Base-by-base conservation (phyloP, 352 stramenopile species). In the Phytophthora crassamura region DNA sequence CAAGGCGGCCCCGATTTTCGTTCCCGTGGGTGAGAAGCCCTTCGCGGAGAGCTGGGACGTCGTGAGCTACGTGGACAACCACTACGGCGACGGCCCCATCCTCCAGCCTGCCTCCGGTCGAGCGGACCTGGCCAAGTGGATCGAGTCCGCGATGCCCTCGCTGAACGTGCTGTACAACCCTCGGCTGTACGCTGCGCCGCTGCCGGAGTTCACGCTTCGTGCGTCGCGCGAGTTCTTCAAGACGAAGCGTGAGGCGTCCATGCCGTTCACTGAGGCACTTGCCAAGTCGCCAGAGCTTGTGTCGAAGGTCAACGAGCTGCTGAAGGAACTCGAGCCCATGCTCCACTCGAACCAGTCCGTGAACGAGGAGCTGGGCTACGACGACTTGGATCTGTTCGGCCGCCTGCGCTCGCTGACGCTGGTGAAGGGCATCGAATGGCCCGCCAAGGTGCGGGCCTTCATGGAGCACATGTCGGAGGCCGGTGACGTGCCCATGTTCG, bases 1-100 rank as follows among this genome's bases (percentile, higher is more conserved):
- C 45, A 84, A 79, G 58, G 51, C 67, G 15, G 75, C 66, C 20
- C 78, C 78, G 3, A 87, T 84, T 54, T 69, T 87, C 46, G 61
- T 72, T 41, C 68, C 72, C 4, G 58, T 74, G 4, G 53, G 51
- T 7, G 69, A 67, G 16, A 72, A 74, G 16, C 64, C 74, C 18
- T 76, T 84, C 54, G 60, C 69, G 2, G 75, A 87, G 72, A 82
- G 72, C 53, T 76, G 82, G 59, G 78, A 82, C 43, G 80, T 86
- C 54, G 75, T 83, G 25, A 69, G 58, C 36, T 83, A 82, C 57
- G 72, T 86, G 34, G 72, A 84, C 56, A 58, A 64, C 33, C 52
- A 79, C 59, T 82, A 72, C 48, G 78, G 78, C 12, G 70, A 69
- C 30, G 39, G 62, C 3, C 60, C 66, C 41, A 41, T 83, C 48